Percentiles rank a stretch among this genome's conserved stretches.
Conservation (phyloP, 495 filamentous ascomycete species). For the Bathelium albidoporum region DNA sequence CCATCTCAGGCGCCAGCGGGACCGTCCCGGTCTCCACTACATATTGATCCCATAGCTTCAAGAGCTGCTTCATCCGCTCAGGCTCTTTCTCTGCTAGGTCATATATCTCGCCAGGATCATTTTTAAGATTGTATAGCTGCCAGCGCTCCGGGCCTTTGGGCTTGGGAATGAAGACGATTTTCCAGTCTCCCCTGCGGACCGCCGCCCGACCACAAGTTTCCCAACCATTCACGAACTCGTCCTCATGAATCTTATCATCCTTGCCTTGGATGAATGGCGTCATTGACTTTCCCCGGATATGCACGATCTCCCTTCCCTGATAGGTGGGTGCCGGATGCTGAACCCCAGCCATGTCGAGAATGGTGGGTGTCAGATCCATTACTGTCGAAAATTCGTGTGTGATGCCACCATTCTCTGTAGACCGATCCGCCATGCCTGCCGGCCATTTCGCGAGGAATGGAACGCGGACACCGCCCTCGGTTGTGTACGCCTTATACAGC, state of each 20-base stretch:
- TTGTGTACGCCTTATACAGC: conserved; percentile 52
- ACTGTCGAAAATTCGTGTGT: conserved; percentile 50
- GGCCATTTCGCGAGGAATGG: conserved; percentile 48
- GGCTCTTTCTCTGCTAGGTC: conserved; percentile 25
- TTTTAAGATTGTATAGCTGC: conserved; percentile 27
- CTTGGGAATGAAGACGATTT: conserved; percentile 29
- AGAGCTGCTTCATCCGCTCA: conserved; percentile 22
- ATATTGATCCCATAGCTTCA: conserved; percentile 49
- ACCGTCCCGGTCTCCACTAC: conserved; percentile 52
- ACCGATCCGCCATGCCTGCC: conserved; percentile 19
- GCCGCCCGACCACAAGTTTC: conserved; percentile 31
- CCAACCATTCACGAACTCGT: conserved; percentile 33
- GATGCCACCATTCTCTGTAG: conserved; percentile 29
- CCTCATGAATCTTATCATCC: conserved; percentile 34
- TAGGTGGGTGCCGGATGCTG: conserved; percentile 48
- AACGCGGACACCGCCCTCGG: conserved; percentile 50
- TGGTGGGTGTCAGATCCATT: conserved; percentile 53
- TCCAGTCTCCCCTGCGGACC: conserved; percentile 25
- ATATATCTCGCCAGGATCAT: conserved; percentile 26
- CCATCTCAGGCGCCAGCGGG: conserved; percentile 30
- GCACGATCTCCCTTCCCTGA: conserved; percentile 45
- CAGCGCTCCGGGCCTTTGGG: conserved; percentile 28
- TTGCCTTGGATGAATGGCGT: conserved; percentile 33
- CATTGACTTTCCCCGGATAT: conserved; percentile 47
- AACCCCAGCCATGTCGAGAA: conserved; percentile 52